Evolutionary conservation across 2,329 filamentous ascomycete species (phyloP).

Genomic region (Exophiala spinifera): DNA sequence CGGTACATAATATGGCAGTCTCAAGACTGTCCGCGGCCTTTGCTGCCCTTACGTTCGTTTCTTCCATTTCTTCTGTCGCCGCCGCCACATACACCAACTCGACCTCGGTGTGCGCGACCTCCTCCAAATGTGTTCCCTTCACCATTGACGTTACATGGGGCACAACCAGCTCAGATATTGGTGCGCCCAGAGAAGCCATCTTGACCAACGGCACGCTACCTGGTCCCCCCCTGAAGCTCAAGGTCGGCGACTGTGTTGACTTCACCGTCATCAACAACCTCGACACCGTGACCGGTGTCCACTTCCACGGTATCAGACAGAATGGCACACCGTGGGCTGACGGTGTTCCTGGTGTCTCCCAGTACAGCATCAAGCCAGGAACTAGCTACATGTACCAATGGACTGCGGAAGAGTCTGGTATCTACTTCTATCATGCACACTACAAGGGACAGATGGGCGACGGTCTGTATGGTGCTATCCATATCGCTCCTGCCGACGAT

Average conservation of each 20-base stretch:
- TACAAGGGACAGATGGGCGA: conserved; percentile 64
- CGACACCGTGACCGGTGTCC: conserved; percentile 63
- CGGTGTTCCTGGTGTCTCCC: conserved; percentile 64
- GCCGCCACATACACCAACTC: conserved; percentile 7
- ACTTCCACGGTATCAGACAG: conserved; percentile 77
- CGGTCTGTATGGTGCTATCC: conserved; percentile 64
- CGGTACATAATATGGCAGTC: conserved; percentile 17
- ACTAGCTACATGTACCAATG: conserved; percentile 60
- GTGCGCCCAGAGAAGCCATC: conserved; percentile 54
- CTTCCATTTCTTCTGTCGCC: conserved; percentile 14
- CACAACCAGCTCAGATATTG: conserved; percentile 39
- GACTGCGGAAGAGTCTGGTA: conserved; percentile 50
- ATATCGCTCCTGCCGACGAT: conserved; percentile 48
- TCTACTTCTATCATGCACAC: conserved; percentile 68
- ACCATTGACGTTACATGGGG: conserved; percentile 37
- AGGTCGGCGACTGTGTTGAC: conserved; percentile 68
- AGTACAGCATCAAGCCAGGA: conserved; percentile 64
- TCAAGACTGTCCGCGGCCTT: conserved; percentile 14
- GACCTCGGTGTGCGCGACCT: conserved; percentile 13
- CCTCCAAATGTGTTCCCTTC: conserved; percentile 30
- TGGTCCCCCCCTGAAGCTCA: conserved; percentile 68
- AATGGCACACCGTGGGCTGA: conserved; percentile 75
- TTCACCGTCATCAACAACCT: conserved; percentile 68
- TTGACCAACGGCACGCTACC: conserved; percentile 75
- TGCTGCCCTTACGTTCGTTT: conserved; percentile 23